A percentile compares a stretch with the other conserved stretches of the same genome.
These are phyloP conservation scores for Oenanthe sinensis DNA, from an alignment of 129 eudicot species.

Conservation along the genomic window DNA sequence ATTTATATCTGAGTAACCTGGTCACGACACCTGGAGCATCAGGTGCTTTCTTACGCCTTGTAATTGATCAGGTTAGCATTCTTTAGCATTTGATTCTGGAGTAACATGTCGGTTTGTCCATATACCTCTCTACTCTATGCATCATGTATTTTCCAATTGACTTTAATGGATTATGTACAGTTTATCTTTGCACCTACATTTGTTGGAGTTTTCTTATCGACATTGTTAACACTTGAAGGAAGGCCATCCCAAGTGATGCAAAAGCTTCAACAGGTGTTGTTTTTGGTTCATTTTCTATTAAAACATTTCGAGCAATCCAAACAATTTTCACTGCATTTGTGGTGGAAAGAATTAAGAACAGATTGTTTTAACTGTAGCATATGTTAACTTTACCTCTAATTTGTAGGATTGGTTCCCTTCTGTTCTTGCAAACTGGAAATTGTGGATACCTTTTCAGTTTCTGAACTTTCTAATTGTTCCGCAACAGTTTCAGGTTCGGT, in stretches of 20 bases:
- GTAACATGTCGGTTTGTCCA: not conserved
- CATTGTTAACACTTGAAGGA: constrained; percentile 81
- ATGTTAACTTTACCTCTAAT: not conserved
- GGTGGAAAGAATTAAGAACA: not conserved
- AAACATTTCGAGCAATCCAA: not conserved
- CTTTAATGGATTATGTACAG: constrained; percentile 34
- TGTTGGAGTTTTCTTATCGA: constrained; percentile 70
- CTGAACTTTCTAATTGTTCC: constrained; percentile 92
- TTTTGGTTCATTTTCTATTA: not conserved
- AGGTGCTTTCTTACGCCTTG: constrained; percentile 82
- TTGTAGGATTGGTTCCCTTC: constrained; percentile 88
- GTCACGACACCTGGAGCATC: constrained; percentile 65
- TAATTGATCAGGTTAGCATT: constrained; percentile 75
- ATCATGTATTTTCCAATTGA: not conserved
- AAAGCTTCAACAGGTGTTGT: constrained; percentile 77
- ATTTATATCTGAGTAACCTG: constrained; percentile 75
- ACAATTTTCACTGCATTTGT: not conserved
- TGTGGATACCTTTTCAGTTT: constrained; percentile 93
- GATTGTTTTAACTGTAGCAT: not conserved
- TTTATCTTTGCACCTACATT: constrained; percentile 79
- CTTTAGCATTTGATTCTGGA: not conserved
- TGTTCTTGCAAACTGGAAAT: constrained; percentile 84
- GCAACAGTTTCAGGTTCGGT: constrained; percentile 85
- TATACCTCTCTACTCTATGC: not conserved
- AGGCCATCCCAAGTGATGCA: constrained; percentile 72